Base-by-base conservation (phyloP, 169 alveolate species). In the Plasmodium adleri region DNA sequence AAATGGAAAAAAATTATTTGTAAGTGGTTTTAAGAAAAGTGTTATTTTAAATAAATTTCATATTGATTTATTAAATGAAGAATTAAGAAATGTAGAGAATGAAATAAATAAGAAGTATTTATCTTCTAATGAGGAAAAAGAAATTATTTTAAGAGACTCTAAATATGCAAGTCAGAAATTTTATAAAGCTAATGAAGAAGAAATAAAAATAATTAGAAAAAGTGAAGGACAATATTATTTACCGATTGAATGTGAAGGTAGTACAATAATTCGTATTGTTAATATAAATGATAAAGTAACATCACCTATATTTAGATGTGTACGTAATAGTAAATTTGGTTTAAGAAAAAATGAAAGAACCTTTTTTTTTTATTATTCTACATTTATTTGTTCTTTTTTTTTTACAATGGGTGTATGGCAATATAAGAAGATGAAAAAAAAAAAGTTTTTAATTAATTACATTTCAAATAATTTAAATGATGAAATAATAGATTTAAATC, bases 351-450 rank as follows among this genome's bases (percentile, higher is more conserved):
- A 93, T 10, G 98, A 96, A 92, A 88, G 92, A 68, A 88, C 91
- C 74, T 80, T 80, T 58, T 80, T 80, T 62, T 80, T 80, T 15
- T 80, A 54, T 49, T 80, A 80, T n/a, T 80, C 94, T 68, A 68
- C 93, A 78, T 67, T 90, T 93, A 22, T 85, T 90, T 78, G 93
- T 73, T 5, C 95, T 92, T 62, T 68, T 74, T 47, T 85, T 74
- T 32, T 80, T 45, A 76, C 86, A n/a, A 88, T 95, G 86, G 97
- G 97, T 45, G 50, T 88, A 50, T 95, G 97, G 97, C 97, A 95
- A 75, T 88, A 94, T 64, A 88, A 80, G 22, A 92, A 96, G 49
- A 92, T 94, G 91, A 91, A 88, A 52, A 93, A 95, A 94, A 95
- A 95, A 73, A 80, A 70, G 24, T 88, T 94, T 47, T 62, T 94